phyloP scores from a whole-genome alignment of 805 yeast species.

The Cyberlindnera lachancei region DNA sequence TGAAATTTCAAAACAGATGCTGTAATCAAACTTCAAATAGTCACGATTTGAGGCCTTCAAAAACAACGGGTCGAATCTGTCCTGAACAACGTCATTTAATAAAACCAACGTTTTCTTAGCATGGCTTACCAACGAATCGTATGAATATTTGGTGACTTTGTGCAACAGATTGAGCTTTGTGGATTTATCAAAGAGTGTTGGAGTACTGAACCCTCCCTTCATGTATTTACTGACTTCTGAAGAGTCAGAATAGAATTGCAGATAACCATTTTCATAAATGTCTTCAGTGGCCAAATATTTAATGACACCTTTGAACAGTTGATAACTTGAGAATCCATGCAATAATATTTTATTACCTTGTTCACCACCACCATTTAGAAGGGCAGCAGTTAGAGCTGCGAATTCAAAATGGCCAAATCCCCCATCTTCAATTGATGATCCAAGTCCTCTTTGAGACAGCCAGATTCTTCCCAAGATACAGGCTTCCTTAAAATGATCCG shows the following conservation, averaged over 20 bases:
- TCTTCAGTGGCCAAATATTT: conserved; percentile 79
- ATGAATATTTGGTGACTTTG: conserved; percentile 69
- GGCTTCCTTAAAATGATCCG: conserved; percentile 84
- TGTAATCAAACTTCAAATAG: conserved; percentile 58
- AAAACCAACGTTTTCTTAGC: conserved; percentile 63
- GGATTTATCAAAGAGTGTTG: conserved; percentile 69
- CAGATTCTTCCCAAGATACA: conserved; percentile 81
- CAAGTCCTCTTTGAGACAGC: conserved; percentile 82
- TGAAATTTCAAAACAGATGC: conserved; percentile 40
- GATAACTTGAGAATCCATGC: conserved; percentile 89
- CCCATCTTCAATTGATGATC: conserved; percentile 51
- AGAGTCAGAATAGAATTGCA: conserved; percentile 52
- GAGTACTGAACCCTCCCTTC: conserved; percentile 60
- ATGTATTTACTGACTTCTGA: conserved; percentile 31
- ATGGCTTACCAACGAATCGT: conserved; percentile 49
- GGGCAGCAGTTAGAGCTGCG: conserved; percentile 69
- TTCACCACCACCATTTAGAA: conserved; percentile 76
- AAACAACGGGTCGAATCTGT: conserved; percentile 75
- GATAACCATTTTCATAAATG: conserved; percentile 50
- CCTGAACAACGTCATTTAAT: conserved; percentile 73
- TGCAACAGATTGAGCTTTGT: conserved; percentile 75
- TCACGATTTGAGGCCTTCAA: conserved; percentile 49
- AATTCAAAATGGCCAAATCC: conserved; percentile 95
- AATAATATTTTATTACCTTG: conserved; percentile 69
- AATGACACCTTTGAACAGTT: conserved; percentile 83